phyloP scores from a whole-genome alignment of 164 flowering plant genomes.

The Annona squamosa region DNA sequence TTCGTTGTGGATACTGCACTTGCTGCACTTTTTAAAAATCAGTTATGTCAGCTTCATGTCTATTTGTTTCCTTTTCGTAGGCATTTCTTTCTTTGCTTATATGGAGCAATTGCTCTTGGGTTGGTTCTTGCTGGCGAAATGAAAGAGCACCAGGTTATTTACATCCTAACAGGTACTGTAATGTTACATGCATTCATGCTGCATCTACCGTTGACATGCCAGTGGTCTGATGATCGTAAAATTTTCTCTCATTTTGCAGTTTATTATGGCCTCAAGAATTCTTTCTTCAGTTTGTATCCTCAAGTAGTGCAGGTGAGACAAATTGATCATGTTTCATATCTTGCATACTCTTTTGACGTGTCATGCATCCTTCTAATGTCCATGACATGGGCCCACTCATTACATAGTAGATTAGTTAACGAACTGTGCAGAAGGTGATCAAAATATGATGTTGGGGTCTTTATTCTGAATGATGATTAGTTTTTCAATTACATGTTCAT shows the following conservation, averaged over 20 bases:
- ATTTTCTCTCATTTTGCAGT: constrained; percentile 37
- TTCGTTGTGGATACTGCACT: no score
- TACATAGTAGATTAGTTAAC: background rate
- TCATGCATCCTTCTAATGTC: background rate
- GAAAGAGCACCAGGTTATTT: constrained; percentile 53
- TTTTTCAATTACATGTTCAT: no score
- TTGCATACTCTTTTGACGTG: background rate
- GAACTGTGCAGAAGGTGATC: background rate
- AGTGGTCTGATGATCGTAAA: background rate
- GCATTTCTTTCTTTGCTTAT: constrained; percentile 86
- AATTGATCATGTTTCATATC: background rate
- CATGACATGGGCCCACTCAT: background rate
- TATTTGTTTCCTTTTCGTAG: constrained; percentile 29
- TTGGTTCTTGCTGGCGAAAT: constrained; percentile 74
- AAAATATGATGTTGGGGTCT: background rate
- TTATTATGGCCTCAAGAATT: constrained; percentile 83
- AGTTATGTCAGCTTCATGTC: background rate
- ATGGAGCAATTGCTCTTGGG: constrained; percentile 64
- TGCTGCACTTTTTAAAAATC: background rate
- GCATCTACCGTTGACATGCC: background rate
- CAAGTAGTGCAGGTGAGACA: constrained; percentile 71
- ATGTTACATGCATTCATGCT: background rate
- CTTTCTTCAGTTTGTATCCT: constrained; percentile 67
- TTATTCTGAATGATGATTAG: background rate
- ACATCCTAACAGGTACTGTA: constrained; percentile 66